Percentiles rank a stretch among this genome's conserved stretches.
Conservation (phyloP, 371 early-diverging fungal species). For the Apophysomyces sp. region DNA sequence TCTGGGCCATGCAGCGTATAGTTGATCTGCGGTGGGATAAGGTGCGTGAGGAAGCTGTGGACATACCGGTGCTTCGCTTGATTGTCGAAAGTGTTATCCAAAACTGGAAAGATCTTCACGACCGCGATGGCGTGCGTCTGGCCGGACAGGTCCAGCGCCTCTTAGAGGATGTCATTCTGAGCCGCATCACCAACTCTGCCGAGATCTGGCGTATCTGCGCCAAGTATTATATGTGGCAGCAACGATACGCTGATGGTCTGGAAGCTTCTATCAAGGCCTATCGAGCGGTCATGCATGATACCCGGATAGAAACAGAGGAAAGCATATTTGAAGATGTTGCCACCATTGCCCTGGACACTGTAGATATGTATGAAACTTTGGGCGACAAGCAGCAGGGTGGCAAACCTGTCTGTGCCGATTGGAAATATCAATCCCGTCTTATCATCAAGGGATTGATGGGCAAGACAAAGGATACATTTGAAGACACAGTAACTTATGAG, state of each 20-base stretch:
- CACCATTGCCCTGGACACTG: constrained; percentile 68
- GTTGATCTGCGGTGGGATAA: constrained; percentile 75
- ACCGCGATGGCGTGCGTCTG: constrained; percentile 39
- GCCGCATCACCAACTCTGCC: constrained; percentile 74
- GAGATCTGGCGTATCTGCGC: constrained; percentile 77
- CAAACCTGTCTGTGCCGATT: constrained; percentile 73
- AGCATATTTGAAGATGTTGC: constrained; percentile 71
- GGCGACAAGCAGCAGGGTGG: constrained; percentile 53
- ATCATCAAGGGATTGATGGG: constrained; percentile 82
- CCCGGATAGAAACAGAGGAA: constrained; percentile 66
- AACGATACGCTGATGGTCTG: constrained; percentile 62
- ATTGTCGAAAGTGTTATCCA: constrained; percentile 70
- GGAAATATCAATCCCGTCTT: constrained; percentile 84
- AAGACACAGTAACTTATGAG: constrained; percentile 63
- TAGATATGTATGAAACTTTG: constrained; percentile 75
- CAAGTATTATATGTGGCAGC: constrained; percentile 72
- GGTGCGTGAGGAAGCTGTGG: constrained; percentile 69
- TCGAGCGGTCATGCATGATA: constrained; percentile 72
- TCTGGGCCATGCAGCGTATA: constrained; percentile 82
- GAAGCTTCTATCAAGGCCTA: constrained; percentile 85
- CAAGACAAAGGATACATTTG: constrained; percentile 73
- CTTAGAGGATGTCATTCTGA: constrained; percentile 65
- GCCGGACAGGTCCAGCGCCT: constrained; percentile 51
- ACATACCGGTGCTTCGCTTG: constrained; percentile 70
- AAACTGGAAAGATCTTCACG: constrained; percentile 63